Conservation (phyloP, 805 yeast genomes). For the Teunomyces gatunensis region DNA sequence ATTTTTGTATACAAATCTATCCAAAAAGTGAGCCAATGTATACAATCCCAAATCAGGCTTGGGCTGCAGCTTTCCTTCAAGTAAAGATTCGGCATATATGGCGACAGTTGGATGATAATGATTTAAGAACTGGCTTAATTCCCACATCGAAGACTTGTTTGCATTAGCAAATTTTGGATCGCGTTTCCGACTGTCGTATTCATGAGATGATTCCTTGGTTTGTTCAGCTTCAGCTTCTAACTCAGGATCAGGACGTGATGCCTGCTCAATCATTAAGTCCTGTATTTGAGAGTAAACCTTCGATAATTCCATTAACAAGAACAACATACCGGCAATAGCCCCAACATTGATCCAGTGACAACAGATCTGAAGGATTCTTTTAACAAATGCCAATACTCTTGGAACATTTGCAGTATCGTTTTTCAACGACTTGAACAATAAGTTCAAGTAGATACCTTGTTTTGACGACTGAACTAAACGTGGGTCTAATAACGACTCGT, state of each 20-base stretch:
- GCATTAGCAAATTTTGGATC: slow-evolving; percentile 95
- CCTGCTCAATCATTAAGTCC: slow-evolving; percentile 55
- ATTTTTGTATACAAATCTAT: slow-evolving; percentile 91
- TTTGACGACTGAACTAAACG: slow-evolving; percentile 84
- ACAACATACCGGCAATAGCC: slow-evolving; percentile 80
- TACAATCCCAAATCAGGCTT: slow-evolving; percentile 91
- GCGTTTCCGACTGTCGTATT: slow-evolving; percentile 82
- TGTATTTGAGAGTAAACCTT: slow-evolving; percentile 63
- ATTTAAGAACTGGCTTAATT: slow-evolving; percentile 62
- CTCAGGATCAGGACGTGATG: slow-evolving; percentile 45
- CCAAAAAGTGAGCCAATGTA: slow-evolving; percentile 86
- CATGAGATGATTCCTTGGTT: slow-evolving; percentile 1
- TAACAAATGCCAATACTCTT: slow-evolving; percentile 85
- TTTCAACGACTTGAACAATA: slow-evolving; percentile 80
- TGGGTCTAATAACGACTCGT: slow-evolving; percentile 84
- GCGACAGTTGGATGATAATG: slow-evolving; percentile 94
- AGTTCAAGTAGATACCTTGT: slow-evolving; percentile 86
- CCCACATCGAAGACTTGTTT: slow-evolving; percentile 81
- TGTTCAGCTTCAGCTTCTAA: slow-evolving; percentile 7
- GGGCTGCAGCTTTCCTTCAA: slow-evolving; percentile 46
- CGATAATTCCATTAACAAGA: slow-evolving; percentile 65
- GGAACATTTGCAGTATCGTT: slow-evolving; percentile 53
- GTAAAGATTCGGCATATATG: slow-evolving; percentile 67
- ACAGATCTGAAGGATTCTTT: slow-evolving; percentile 83
- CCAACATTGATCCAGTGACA: slow-evolving; percentile 86